A percentile compares a stretch with the other conserved stretches of the same genome.
phyloP scores from a whole-genome alignment of 106 monocot genomes.

The Triglochin maritima region DNA sequence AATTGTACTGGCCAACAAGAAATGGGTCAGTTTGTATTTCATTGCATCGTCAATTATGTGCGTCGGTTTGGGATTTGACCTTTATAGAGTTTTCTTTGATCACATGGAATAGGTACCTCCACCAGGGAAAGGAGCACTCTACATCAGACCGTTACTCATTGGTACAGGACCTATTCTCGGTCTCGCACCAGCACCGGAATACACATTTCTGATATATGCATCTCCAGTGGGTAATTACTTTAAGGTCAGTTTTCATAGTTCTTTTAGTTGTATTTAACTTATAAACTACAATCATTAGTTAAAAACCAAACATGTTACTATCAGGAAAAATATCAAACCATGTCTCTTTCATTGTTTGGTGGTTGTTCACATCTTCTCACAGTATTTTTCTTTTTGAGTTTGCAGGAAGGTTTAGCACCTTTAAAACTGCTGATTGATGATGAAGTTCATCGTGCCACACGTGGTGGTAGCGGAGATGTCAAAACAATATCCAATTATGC shows the following conservation, averaged over 20 bases:
- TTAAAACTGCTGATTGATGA: conserved; percentile 62
- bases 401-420: conserved; percentile 71
- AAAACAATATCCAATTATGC: conserved; percentile 92
- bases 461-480: conserved; percentile 73
- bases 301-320: no score
- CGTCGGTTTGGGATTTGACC: no score
- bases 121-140: conserved; percentile 45
- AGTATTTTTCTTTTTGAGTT: not conserved
- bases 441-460: conserved; percentile 61
- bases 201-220: conserved; percentile 42
- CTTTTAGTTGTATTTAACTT: not conserved
- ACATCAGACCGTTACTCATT: conserved; percentile 45
- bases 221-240: conserved; percentile 56
- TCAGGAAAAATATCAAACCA: no score
- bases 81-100: not conserved
- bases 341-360: no score
- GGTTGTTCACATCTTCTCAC: no score
- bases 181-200: conserved; percentile 43
- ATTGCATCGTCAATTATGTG: not conserved
- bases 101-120: conserved; percentile 34
- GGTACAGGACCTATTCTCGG: conserved; percentile 48
- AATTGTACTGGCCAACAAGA: conserved; percentile 39
- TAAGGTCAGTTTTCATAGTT: conserved; percentile 14
- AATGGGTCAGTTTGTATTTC: conserved; percentile 29
- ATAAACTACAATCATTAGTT: no score